Conservation (phyloP, 257 asterid species). For the Solanum dulcamara region DNA sequence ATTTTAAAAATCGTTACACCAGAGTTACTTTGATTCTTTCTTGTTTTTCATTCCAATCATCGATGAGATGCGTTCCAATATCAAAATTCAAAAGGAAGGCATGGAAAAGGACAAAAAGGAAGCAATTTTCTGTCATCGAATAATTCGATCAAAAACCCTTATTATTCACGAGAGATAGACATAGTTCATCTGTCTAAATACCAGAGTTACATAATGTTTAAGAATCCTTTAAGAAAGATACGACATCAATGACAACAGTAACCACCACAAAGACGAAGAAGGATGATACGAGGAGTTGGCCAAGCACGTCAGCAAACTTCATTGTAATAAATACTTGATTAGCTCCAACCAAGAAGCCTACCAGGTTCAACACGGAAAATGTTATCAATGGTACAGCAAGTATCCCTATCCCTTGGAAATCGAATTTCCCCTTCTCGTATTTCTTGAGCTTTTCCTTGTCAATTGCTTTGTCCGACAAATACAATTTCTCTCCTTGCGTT, state of each 20-base stretch:
- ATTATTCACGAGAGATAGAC: neutral
- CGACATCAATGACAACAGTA: neutral
- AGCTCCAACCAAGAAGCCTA: neutral
- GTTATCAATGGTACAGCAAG: neutral
- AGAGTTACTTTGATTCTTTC: too few species aligned
- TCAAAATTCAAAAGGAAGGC: neutral
- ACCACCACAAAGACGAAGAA: neutral
- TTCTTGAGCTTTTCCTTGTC: neutral
- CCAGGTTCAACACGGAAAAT: neutral
- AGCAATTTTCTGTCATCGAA: neutral
- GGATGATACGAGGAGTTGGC: neutral
- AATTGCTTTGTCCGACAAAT: neutral
- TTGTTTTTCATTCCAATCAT: too few species aligned
- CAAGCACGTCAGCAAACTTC: neutral
- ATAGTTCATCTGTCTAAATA: neutral
- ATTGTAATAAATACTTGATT: neutral
- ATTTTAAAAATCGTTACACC: too few species aligned
- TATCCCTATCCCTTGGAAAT: slow-evolving; percentile 2
- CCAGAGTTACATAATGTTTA: neutral
- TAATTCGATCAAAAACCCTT: neutral
- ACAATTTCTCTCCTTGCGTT: neutral
- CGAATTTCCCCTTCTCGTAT: neutral
- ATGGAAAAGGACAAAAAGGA: neutral
- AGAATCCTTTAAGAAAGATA: neutral
- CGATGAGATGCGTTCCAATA: too few species aligned